These are phyloP conservation scores for Luffa acutangula DNA, from an alignment of 306 rosid genomes.

Conservation along the genomic window DNA sequence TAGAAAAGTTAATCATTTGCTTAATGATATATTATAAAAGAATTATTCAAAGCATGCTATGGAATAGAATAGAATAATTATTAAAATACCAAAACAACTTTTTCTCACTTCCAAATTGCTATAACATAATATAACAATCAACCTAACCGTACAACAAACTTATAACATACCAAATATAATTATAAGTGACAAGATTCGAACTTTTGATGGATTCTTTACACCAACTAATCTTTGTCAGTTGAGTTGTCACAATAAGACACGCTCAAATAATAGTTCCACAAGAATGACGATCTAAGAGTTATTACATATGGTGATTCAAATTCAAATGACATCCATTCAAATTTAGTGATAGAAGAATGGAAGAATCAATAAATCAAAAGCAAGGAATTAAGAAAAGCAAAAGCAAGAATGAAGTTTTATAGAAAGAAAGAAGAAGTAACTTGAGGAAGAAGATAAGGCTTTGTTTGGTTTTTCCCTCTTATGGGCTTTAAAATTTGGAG, in stretches of 20 bases:
- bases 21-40: not conserved
- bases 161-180: not conserved
- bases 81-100: not conserved
- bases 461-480: constrained; percentile 2
- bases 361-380: not conserved
- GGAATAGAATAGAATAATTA: not conserved
- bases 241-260: not conserved
- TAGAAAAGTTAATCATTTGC: not conserved
- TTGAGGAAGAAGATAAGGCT: not conserved
- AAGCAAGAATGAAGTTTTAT: not conserved
- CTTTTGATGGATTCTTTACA: not conserved
- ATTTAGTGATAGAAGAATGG: not conserved
- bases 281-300: not conserved
- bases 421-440: not conserved
- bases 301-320: not conserved
- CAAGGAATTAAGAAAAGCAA: not conserved
- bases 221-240: not conserved
- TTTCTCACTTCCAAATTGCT: not conserved
- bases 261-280: not conserved
- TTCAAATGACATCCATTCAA: not conserved
- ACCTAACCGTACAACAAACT: not conserved
- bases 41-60: not conserved
- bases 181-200: not conserved
- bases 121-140: not conserved
- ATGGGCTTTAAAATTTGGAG: not conserved